A percentile compares a stretch with the other conserved stretches of the same genome.
Evolutionary conservation across 257 asterid species (phyloP).

Genomic region (Nicotiana otophora): DNA sequence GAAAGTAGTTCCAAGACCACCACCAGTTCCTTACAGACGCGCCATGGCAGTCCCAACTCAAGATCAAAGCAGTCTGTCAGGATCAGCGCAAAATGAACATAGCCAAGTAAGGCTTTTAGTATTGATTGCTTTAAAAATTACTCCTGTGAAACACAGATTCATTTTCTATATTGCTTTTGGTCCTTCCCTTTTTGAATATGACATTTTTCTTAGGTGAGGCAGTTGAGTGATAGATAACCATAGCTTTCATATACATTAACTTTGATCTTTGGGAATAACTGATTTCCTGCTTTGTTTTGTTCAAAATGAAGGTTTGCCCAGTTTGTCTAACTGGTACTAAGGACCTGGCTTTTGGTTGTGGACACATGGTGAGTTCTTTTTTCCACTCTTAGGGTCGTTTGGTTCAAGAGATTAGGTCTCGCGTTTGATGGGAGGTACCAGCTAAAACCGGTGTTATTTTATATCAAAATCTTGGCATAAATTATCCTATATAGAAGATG

Average conservation of each 20-base stretch:
- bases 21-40: conserved; percentile 48
- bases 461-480: too few relatives aligned
- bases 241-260: not conserved
- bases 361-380: conserved; percentile 55
- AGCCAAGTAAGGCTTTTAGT: conserved; percentile 38
- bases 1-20: conserved; percentile 53
- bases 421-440: too few relatives aligned
- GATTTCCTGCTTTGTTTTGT: not conserved
- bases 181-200: not conserved
- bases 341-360: conserved; percentile 74
- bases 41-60: conserved; percentile 23
- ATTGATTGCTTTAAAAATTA: not conserved
- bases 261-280: not conserved
- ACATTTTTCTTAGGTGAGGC: not conserved
- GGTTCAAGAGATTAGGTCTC: too few relatives aligned
- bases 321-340: conserved; percentile 54
- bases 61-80: conserved; percentile 24
- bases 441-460: too few relatives aligned
- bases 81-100: conserved; percentile 38
- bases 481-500: too few relatives aligned
- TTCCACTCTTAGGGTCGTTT: not conserved
- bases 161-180: not conserved
- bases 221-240: too few relatives aligned
- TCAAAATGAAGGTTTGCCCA: conserved; percentile 53
- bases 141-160: not conserved